Percentiles rank a stretch among this genome's conserved stretches.
Evolutionary conservation across 257 asterid species (phyloP).

Genomic region (Nicotiana otophora): DNA sequence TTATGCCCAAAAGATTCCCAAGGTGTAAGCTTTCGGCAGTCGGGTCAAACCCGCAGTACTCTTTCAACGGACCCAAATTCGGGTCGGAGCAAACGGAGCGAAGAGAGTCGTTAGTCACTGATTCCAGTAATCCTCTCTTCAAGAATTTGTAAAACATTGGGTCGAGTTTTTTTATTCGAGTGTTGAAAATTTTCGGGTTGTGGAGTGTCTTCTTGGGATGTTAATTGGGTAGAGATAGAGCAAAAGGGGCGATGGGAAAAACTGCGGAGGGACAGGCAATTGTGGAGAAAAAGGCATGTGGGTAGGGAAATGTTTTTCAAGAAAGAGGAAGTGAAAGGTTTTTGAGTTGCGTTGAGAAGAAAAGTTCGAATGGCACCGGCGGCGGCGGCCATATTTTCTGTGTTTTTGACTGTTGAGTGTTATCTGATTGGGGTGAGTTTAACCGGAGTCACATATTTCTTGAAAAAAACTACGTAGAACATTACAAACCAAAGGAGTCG

Average conservation of each 20-base stretch:
- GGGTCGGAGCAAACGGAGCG: conserved; percentile 27
- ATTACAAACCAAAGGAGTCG: too few relatives aligned
- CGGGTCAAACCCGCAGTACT: conserved; percentile 94
- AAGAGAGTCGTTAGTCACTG: conserved; percentile 59
- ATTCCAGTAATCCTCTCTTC: conserved; percentile 78
- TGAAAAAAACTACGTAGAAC: neutral
- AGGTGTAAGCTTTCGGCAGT: conserved; percentile 90
- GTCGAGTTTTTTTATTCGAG: neutral
- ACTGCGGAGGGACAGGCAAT: neutral
- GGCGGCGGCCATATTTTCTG: neutral
- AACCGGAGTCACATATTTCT: neutral
- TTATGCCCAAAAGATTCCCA: conserved; percentile 75
- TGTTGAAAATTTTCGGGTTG: neutral
- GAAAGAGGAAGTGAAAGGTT: neutral
- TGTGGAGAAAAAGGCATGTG: neutral
- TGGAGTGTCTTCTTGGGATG: neutral
- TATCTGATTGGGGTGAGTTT: neutral
- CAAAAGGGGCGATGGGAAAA: neutral
- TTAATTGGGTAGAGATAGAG: neutral
- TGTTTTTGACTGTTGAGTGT: neutral
- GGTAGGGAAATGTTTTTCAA: neutral
- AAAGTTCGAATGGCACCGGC: conserved; percentile 7
- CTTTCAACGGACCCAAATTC: conserved; percentile 40
- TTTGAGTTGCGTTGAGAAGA: neutral
- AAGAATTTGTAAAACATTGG: conserved; percentile 59